Conservation (phyloP, 2,329 filamentous ascomycete species). For the Juglanconis oblonga region DNA sequence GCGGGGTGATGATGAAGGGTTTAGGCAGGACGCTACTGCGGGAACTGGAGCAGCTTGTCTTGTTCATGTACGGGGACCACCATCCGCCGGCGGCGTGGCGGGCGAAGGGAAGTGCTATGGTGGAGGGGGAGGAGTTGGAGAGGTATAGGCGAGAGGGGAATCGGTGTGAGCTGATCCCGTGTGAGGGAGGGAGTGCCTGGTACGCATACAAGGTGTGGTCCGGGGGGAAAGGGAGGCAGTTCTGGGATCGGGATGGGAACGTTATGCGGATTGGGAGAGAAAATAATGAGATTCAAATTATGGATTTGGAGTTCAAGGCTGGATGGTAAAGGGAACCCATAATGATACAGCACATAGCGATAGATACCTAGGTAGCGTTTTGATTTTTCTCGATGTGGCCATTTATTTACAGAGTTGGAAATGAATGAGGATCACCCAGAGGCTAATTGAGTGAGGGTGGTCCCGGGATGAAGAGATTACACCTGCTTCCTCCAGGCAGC, state of each 20-base stretch:
- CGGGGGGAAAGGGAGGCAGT: slow-evolving; percentile 23
- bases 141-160: slow-evolving; percentile 3
- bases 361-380: background rate
- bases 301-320: slow-evolving; percentile 27
- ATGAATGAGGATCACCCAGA: background rate
- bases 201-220: slow-evolving; percentile 24
- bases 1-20: slow-evolving; percentile 23
- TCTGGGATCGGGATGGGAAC: slow-evolving; percentile 21
- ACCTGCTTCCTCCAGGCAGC: too few relatives aligned
- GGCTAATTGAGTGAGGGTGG: background rate
- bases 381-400: background rate
- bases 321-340: slow-evolving; percentile 21
- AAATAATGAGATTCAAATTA: slow-evolving; percentile 24
- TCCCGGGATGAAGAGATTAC: too few relatives aligned
- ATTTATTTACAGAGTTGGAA: background rate
- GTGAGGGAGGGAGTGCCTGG: slow-evolving; percentile 21
- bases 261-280: slow-evolving; percentile 22
- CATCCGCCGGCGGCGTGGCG: slow-evolving; percentile 26
- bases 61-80: slow-evolving; percentile 29
- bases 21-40: slow-evolving; percentile 23
- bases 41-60: slow-evolving; percentile 27
- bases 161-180: slow-evolving; percentile 18
- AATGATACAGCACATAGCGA: background rate
- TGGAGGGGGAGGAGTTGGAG: background rate
- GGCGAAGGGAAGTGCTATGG: slow-evolving; percentile 16